Percentiles rank a stretch among this genome's conserved stretches.
These are phyloP conservation scores for Fusarium sp. DNA, from an alignment of 2,329 filamentous ascomycete genomes.

Conservation along the genomic window DNA sequence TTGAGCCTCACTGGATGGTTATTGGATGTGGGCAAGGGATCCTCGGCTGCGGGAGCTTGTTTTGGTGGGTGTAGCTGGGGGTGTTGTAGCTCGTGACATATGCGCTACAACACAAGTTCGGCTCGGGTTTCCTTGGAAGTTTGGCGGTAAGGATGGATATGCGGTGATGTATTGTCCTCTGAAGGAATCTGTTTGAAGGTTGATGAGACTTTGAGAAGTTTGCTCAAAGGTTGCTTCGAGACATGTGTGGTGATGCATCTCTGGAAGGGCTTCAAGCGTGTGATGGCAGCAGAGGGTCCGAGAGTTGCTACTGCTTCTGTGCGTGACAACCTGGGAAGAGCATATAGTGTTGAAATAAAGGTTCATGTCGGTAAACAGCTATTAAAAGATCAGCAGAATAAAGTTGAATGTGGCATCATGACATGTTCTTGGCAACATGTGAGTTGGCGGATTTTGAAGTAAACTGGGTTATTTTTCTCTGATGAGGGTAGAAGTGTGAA, in stretches of 20 bases:
- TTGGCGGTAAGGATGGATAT: neutral
- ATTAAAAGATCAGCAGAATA: neutral
- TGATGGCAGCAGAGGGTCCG: neutral
- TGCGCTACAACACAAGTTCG: neutral
- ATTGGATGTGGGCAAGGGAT: slow-evolving; percentile 20
- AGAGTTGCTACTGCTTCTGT: neutral
- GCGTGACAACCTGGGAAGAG: neutral
- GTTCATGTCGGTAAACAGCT: neutral
- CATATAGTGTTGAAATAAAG: neutral
- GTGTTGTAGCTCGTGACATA: neutral
- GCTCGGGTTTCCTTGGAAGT: neutral
- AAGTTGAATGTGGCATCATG: neutral
- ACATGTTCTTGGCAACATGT: neutral
- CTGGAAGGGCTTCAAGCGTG: too few species aligned
- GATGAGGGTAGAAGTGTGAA: neutral
- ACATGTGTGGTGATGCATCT: neutral
- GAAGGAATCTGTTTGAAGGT: too few species aligned
- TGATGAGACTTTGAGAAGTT: too few species aligned
- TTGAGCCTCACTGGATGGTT: slow-evolving; percentile 9
- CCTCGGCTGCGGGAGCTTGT: slow-evolving; percentile 1
- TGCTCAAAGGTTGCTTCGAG: neutral
- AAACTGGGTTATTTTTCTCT: neutral
- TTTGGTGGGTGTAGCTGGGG: slow-evolving; percentile 13
- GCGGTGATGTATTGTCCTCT: neutral
- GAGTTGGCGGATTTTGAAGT: neutral